Conservation (phyloP, 2,329 filamentous ascomycete genomes). For the Tolypocladium endophyticum region DNA sequence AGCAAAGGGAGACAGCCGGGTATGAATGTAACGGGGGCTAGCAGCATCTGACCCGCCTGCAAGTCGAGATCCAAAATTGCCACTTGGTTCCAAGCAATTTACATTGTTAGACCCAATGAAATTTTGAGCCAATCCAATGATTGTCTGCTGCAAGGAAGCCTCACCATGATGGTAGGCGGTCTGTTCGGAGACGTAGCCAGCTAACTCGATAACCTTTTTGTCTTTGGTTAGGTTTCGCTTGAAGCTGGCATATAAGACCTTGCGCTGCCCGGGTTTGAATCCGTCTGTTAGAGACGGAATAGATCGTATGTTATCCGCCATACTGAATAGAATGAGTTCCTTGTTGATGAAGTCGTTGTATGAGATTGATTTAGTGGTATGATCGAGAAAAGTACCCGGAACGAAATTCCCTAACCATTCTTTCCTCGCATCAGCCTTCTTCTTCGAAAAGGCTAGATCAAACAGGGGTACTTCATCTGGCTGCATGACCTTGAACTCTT, state of each 20-base stretch:
- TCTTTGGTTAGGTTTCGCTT: slow-evolving; percentile 87
- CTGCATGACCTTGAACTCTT: slow-evolving; percentile 86
- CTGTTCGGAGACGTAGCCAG: slow-evolving; percentile 81
- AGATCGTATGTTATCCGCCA: slow-evolving; percentile 95
- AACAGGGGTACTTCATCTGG: slow-evolving; percentile 74
- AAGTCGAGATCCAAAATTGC: slow-evolving; percentile 94
- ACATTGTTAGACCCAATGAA: slow-evolving; percentile 98
- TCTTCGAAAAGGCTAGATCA: slow-evolving; percentile 97
- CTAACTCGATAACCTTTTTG: slow-evolving; percentile 90
- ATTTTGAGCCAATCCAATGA: slow-evolving; percentile 83
- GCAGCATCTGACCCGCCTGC: slow-evolving; percentile 86
- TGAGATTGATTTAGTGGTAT: slow-evolving; percentile 66
- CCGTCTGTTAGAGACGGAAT: slow-evolving; percentile 94
- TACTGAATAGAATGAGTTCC: slow-evolving; percentile 95
- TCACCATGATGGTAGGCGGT: slow-evolving; percentile 97
- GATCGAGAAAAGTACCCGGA: slow-evolving; percentile 87
- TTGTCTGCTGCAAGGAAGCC: slow-evolving; percentile 83
- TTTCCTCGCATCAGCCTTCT: slow-evolving; percentile 96
- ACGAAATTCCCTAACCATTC: slow-evolving; percentile 91
- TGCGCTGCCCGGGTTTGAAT: slow-evolving; percentile 92
- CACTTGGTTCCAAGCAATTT: slow-evolving; percentile 90
- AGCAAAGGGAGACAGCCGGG: slow-evolving; percentile 86
- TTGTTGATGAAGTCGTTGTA: slow-evolving; percentile 96
- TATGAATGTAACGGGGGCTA: slow-evolving; percentile 97
- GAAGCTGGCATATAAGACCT: slow-evolving; percentile 90